Evolutionary conservation across 164 flowering plant genomes (phyloP).

Genomic region (Vitis cinerea): DNA sequence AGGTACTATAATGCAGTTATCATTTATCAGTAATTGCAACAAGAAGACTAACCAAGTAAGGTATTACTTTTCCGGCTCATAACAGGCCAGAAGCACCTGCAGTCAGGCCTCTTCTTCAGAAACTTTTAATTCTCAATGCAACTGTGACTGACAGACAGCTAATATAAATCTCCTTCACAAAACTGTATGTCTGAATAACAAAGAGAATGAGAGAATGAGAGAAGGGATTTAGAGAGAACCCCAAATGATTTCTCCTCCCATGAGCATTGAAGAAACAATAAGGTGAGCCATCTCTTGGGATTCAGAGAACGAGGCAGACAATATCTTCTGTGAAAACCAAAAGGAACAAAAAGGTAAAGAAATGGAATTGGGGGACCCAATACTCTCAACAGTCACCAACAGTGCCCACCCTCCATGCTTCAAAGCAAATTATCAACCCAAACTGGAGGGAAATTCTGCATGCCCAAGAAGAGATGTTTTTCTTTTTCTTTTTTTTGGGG

Average conservation of each 20-base stretch:
- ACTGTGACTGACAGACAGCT: no score
- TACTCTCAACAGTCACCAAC: not conserved
- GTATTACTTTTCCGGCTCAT: no score
- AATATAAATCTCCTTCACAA: no score
- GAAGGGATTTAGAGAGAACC: constrained; percentile 3
- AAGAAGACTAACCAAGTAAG: no score
- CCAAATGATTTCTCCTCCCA: not conserved
- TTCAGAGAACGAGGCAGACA: constrained; percentile 19
- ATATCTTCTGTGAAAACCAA: constrained; percentile 6
- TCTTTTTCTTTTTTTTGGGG: not conserved
- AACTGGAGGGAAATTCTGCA: constrained; percentile 22
- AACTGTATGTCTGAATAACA: constrained; percentile 1
- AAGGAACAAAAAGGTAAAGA: not conserved
- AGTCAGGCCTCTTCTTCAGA: no score
- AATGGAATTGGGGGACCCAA: constrained; percentile 11
- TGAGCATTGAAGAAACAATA: not conserved
- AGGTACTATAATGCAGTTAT: not conserved
- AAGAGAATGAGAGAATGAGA: constrained; percentile 9
- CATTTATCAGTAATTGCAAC: no score
- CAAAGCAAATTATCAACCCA: constrained; percentile 8
- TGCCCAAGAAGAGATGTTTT: constrained; percentile 39
- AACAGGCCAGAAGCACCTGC: no score
- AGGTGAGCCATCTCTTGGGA: constrained; percentile 2
- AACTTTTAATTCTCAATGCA: no score
- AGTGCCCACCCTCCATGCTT: constrained; percentile 16